Conservation (phyloP, 805 yeast genomes). For the Cyberlindnera xishuangbannaensis region DNA sequence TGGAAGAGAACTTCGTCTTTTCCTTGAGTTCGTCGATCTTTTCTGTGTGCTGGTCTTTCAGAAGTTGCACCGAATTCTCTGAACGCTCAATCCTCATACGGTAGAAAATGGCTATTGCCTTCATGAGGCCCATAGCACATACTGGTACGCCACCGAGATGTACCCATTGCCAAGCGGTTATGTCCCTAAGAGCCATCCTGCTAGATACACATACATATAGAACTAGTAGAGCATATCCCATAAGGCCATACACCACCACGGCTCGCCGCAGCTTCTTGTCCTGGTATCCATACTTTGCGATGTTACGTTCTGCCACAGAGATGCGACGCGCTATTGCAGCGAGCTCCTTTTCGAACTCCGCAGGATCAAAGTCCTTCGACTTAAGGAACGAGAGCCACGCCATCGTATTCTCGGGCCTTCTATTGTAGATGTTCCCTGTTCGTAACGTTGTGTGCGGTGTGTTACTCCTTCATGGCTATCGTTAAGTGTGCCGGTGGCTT, state of each 20-base stretch:
- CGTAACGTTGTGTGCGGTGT: background rate
- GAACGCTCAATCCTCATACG: constrained; percentile 7
- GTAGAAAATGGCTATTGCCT: constrained; percentile 3
- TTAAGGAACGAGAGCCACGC: constrained; percentile 21
- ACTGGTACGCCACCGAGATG: constrained; percentile 4
- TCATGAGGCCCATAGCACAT: constrained; percentile 1
- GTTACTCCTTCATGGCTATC: background rate
- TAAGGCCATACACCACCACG: constrained; percentile 10
- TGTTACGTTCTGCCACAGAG: constrained; percentile 23
- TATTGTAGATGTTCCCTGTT: background rate
- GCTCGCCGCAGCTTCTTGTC: constrained; percentile 2
- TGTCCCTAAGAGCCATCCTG: background rate
- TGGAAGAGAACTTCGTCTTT: constrained; percentile 67
- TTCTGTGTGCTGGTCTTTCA: constrained; percentile 41
- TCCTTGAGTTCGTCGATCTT: constrained; percentile 65
- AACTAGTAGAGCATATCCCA: constrained; percentile 4
- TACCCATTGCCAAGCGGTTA: constrained; percentile 1
- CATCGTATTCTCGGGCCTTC: constrained; percentile 8
- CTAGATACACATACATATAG: constrained; percentile 1
- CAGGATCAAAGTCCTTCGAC: constrained; percentile 35
- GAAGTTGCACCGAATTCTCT: constrained; percentile 21
- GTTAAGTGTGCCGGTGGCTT: no score
- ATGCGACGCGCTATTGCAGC: constrained; percentile 33
- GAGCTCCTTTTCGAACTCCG: constrained; percentile 38
- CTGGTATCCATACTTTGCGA: constrained; percentile 15